Conservation (phyloP, 805 yeast species). For the Candida jianshihensis region DNA sequence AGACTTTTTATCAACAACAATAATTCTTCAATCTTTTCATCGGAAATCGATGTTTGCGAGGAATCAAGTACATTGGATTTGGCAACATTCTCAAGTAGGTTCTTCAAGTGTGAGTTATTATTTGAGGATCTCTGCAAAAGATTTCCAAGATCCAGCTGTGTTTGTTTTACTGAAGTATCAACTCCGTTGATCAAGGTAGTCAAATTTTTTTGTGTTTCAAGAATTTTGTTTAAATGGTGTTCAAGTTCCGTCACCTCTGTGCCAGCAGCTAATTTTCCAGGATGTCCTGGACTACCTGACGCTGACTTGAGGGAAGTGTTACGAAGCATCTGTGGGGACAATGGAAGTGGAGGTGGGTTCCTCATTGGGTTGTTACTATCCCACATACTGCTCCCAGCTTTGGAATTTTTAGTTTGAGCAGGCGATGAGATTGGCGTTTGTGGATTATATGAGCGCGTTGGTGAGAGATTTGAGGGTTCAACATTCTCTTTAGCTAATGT, state of each 20-base stretch:
- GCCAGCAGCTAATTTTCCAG: conserved; percentile 20
- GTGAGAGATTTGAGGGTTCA: conserved; percentile 7
- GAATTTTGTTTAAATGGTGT: conserved; percentile 22
- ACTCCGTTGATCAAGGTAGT: conserved; percentile 23
- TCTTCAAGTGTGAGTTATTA: conserved; percentile 22
- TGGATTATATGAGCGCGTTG: conserved; percentile 4
- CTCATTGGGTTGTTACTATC: conserved; percentile 33
- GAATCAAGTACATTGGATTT: neutral
- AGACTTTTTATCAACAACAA: no score
- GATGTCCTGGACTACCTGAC: conserved; percentile 7
- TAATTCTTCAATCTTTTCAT: neutral
- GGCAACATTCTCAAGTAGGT: conserved; percentile 17
- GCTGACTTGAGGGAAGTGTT: conserved; percentile 14
- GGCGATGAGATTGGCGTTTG: conserved; percentile 9
- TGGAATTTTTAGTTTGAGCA: conserved; percentile 4
- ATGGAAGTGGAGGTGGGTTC: conserved; percentile 35
- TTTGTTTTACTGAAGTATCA: conserved; percentile 21
- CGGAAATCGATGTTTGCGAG: neutral
- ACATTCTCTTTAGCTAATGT: conserved; percentile 13
- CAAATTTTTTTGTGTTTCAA: conserved; percentile 23
- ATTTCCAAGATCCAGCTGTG: conserved; percentile 22
- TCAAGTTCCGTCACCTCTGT: conserved; percentile 16
- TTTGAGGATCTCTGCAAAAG: conserved; percentile 22
- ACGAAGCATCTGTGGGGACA: conserved; percentile 31
- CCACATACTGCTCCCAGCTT: conserved; percentile 22